These are phyloP conservation scores for Metschnikowia bowlesiae DNA, from an alignment of 805 yeast genomes.

Conservation along the genomic window DNA sequence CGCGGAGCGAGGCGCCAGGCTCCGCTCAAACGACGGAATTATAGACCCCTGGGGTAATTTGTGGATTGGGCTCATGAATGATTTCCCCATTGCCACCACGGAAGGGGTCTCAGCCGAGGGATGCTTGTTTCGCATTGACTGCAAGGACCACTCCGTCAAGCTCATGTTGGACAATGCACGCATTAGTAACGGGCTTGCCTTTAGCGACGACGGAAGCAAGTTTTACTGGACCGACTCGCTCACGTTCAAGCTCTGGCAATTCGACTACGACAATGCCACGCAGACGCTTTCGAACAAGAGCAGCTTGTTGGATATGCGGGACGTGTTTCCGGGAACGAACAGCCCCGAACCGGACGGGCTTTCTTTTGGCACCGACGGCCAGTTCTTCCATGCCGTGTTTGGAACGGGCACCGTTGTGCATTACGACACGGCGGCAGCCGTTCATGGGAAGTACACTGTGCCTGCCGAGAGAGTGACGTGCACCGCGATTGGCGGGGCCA, in stretches of 20 bases:
- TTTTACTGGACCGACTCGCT: constrained; percentile 42
- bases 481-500: constrained; percentile 54
- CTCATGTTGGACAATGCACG: constrained; percentile 29
- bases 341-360: constrained; percentile 78
- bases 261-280: constrained; percentile 31
- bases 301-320: constrained; percentile 20
- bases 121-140: constrained; percentile 31
- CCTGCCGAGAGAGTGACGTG: constrained; percentile 66
- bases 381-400: constrained; percentile 66
- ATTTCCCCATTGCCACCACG: constrained; percentile 31
- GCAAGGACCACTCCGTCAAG: constrained; percentile 27
- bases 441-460: constrained; percentile 47
- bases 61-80: constrained; percentile 79
- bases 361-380: constrained; percentile 49
- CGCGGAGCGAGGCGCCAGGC: constrained; percentile 16
- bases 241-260: constrained; percentile 32
- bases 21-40: constrained; percentile 74
- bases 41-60: constrained; percentile 73
- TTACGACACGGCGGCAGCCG: constrained; percentile 44
- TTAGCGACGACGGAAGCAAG: constrained; percentile 24
- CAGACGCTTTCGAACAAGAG: constrained; percentile 26
- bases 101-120: constrained; percentile 49
- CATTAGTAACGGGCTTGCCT: constrained; percentile 66
- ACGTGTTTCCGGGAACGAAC: constrained; percentile 17
- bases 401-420: constrained; percentile 54